phyloP scores from a whole-genome alignment of 208 protist genomes.

The Herpetomonas muscarum region DNA sequence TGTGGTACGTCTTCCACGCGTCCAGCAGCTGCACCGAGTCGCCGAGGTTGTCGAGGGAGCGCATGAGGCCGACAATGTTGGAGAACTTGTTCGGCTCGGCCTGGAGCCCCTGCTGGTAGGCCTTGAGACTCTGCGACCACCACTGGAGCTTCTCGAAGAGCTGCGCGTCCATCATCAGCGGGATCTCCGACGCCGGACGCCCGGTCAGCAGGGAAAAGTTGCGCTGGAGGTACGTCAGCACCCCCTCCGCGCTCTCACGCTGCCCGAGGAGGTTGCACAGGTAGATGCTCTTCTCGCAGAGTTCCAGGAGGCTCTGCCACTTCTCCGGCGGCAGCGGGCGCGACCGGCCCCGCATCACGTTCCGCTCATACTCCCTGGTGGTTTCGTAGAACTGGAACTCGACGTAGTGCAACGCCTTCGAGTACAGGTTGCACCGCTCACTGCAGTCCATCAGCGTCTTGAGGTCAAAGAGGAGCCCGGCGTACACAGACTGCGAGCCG shows the following conservation, averaged over 20 bases:
- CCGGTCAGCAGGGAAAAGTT: slow-evolving; percentile 85
- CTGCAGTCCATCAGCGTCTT: slow-evolving; percentile 90
- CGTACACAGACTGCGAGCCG: slow-evolving; percentile 26
- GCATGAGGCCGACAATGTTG: slow-evolving; percentile 94
- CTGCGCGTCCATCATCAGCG: slow-evolving; percentile 83
- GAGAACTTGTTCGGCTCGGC: slow-evolving; percentile 82
- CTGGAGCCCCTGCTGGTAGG: slow-evolving; percentile 79
- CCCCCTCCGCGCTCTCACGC: slow-evolving; percentile 96
- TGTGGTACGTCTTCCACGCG: slow-evolving; percentile 69
- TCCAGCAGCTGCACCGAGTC: slow-evolving; percentile 89
- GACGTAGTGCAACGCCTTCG: slow-evolving; percentile 95
- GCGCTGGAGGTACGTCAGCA: slow-evolving; percentile 94
- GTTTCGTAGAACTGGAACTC: slow-evolving; percentile 89
- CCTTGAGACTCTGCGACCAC: slow-evolving; percentile 96
- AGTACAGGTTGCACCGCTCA: slow-evolving; percentile 92
- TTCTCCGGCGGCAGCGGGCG: slow-evolving; percentile 49
- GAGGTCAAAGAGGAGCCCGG: slow-evolving; percentile 75
- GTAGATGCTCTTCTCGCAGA: slow-evolving; percentile 93
- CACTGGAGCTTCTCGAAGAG: slow-evolving; percentile 97
- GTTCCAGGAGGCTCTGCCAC: slow-evolving; percentile 62
- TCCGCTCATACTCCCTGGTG: slow-evolving; percentile 69
- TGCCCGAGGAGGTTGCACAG: slow-evolving; percentile 98
- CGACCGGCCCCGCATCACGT: slow-evolving; percentile 55
- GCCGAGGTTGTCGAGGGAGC: slow-evolving; percentile 96
- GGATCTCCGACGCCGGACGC: slow-evolving; percentile 55